Conservation (phyloP, 164 flowering plant genomes). For the Santalum album region DNA sequence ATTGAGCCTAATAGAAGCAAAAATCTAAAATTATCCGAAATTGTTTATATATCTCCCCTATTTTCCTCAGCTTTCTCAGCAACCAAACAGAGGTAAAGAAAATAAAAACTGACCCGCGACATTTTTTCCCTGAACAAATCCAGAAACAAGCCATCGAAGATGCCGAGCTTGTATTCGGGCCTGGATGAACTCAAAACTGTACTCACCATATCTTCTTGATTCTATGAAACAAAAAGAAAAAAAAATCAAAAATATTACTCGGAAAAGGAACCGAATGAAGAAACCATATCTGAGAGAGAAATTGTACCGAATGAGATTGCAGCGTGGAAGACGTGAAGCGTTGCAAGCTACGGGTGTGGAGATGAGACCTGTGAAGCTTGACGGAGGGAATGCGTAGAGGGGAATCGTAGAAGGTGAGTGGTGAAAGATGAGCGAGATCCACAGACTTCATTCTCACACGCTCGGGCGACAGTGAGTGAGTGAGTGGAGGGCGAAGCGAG, state of each 20-base stretch:
- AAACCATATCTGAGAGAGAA: constrained; percentile 1
- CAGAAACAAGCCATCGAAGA: constrained; percentile 53
- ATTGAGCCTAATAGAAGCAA: too few relatives aligned
- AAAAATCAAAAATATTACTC: not conserved
- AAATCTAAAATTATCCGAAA: not conserved
- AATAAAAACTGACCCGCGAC: constrained; percentile 41
- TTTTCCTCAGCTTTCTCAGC: not conserved
- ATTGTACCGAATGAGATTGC: constrained; percentile 23
- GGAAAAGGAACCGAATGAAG: not conserved
- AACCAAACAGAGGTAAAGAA: not conserved
- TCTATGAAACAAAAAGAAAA: constrained; percentile 12
- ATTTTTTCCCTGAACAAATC: constrained; percentile 56
- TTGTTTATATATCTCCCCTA: not conserved
- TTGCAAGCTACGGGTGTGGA: not conserved
- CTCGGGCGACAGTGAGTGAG: too few relatives aligned
- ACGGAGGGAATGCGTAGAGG: not conserved
- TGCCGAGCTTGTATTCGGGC: constrained; percentile 35
- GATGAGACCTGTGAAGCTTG: constrained; percentile 7
- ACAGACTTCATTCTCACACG: too few relatives aligned
- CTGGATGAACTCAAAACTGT: constrained; percentile 6
- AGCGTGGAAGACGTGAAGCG: constrained; percentile 15
- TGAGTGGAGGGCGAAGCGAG: too few relatives aligned
- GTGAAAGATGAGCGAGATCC: too few relatives aligned
- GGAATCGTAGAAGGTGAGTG: constrained; percentile 6
- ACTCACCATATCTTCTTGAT: not conserved